Base-by-base conservation (phyloP, 1,139 yeast species). In the Pichia norvegensis region DNA sequence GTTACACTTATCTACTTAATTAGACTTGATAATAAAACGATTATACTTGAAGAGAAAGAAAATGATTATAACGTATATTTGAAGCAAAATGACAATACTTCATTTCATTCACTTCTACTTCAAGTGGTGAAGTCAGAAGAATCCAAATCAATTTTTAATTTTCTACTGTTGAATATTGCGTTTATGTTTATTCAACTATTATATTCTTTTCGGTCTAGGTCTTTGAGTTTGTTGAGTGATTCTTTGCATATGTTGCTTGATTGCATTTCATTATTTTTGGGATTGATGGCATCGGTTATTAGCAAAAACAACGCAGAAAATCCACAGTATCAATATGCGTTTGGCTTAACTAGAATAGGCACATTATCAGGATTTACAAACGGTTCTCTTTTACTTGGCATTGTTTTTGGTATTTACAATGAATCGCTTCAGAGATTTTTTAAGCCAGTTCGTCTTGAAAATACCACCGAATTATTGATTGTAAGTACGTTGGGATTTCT, bases 221-320 rank as follows among this genome's bases (percentile, higher is more conserved):
- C 97, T 0, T 68, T 94, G 36, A 97, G 98, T 9, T 70, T 94
- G 25, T 67, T 94, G 42, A 87, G 96, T 8, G 99, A 94, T 59
- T 87, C 96, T 4, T 72, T 92, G 44, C 99, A 92, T 64, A 92
- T 92, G 99, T 86, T 95, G 3, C 71, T 92, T 47, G 98, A 92
- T 64, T 92, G 98, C 62, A 73, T 88, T 1, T 95, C 98, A 0
- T 68, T 92, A 45, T 80, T 94, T 4, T 76, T 94, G 27, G 99
- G 99, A 0, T 69, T 94, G 4, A 74, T 92, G 29, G 98, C 99
- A 0, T 87, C 95, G 20, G 76, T 74, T 4, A 59, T 76, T 23
- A 70, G 78, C 41, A 74, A 74, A 46, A 64, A 67, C 29, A 58
- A 59, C 40, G 19, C 33, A 3, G 52, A 57, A 38, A 36, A 51